Conservation (phyloP, 352 stramenopile species). For the Pelagophyceae sp. region DNA sequence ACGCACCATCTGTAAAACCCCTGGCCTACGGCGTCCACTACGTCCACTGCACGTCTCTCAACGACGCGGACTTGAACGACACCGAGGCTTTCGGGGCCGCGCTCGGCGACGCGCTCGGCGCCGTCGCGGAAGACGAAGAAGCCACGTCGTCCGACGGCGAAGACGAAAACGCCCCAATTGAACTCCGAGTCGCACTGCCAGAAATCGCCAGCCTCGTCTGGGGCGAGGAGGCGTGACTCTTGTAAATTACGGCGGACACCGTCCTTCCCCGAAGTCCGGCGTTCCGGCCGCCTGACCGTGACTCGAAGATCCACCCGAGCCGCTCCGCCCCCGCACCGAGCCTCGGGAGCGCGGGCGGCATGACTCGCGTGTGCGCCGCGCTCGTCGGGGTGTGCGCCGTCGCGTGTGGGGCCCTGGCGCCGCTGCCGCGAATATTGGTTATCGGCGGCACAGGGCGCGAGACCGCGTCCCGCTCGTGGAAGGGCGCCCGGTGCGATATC, state of each 20-base stretch:
- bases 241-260: no score
- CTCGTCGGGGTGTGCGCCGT: no score
- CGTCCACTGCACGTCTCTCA: not conserved
- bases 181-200: not conserved
- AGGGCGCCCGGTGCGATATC: no score
- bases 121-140: not conserved
- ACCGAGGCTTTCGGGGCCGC: not conserved
- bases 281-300: no score
- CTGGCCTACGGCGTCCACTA: not conserved
- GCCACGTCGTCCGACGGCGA: not conserved
- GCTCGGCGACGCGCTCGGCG: conserved; percentile 7
- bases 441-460: conserved; percentile 38
- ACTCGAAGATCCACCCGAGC: no score
- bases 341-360: no score
- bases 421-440: no score
- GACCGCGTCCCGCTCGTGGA: no score
- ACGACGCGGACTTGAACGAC: not conserved
- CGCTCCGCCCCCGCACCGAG: no score
- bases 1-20: not conserved
- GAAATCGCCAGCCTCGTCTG: not conserved
- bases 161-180: not conserved
- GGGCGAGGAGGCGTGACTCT: not conserved
- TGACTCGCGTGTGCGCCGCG: no score
- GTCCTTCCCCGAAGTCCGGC: no score
- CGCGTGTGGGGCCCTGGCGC: no score